Percentiles rank a stretch among this genome's conserved stretches.
Evolutionary conservation across 352 stramenopile genomes (phyloP).

Genomic region (Stephanocyclus meneghinianus): DNA sequence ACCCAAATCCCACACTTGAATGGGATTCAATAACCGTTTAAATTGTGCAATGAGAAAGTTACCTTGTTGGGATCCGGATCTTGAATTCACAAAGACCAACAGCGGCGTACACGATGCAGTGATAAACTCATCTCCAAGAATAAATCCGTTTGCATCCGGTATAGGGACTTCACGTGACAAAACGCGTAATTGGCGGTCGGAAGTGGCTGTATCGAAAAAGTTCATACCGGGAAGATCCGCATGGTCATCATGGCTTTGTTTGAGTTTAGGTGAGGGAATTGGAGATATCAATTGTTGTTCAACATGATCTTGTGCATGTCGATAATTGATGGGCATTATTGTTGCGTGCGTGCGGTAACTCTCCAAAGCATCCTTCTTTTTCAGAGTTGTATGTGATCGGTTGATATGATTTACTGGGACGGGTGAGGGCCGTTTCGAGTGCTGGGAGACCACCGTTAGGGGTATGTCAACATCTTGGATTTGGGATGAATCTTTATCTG

Average conservation of each 20-base stretch:
- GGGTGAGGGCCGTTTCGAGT: conserved; percentile 6
- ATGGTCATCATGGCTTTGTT: conserved; percentile 12
- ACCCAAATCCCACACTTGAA: conserved; percentile 94
- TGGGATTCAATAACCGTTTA: conserved; percentile 90
- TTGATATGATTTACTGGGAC: background rate
- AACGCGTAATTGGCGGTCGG: conserved; percentile 34
- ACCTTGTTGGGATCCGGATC: conserved; percentile 91
- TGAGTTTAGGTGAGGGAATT: conserved; percentile 31
- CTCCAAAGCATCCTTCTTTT: conserved; percentile 5
- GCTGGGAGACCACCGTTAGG: background rate
- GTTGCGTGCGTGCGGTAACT: background rate
- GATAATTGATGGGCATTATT: background rate
- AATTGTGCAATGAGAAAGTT: conserved; percentile 90
- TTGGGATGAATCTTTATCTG: background rate
- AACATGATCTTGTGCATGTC: conserved; percentile 7
- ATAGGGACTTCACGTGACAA: conserved; percentile 43
- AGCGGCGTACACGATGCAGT: conserved; percentile 69
- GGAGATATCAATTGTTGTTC: conserved; percentile 23
- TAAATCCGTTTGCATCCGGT: conserved; percentile 66
- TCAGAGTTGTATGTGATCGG: background rate
- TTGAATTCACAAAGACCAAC: conserved; percentile 94
- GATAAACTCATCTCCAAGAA: conserved; percentile 76
- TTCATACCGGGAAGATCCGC: conserved; percentile 30
- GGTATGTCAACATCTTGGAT: background rate
- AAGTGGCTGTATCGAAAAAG: conserved; percentile 57